These are phyloP conservation scores for Paulownia fortunei DNA, from an alignment of 257 asterid species.

Conservation along the genomic window DNA sequence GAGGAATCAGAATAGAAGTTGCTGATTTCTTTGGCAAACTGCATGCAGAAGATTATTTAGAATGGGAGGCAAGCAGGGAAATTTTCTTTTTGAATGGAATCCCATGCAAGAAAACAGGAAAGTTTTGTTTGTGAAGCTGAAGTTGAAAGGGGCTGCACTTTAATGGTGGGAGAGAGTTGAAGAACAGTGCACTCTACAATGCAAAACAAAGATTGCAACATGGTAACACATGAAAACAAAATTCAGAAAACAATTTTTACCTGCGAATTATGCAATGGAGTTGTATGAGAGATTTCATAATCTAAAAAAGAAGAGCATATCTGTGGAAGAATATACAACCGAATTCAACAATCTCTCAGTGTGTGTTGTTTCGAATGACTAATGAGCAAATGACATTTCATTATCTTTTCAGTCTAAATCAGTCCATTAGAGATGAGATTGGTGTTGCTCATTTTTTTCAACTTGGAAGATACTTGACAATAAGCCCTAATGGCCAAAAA, in stretches of 20 bases:
- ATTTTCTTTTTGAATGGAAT: not conserved
- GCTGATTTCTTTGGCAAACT: too few relatives aligned
- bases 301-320: not conserved
- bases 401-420: too few relatives aligned
- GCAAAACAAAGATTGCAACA: not conserved
- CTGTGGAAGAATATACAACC: not conserved
- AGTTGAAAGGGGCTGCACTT: not conserved
- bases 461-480: too few relatives aligned
- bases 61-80: not conserved
- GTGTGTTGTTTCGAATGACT: too few relatives aligned
- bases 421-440: too few relatives aligned
- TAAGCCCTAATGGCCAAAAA: too few relatives aligned
- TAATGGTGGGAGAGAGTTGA: not conserved
- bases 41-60: not conserved
- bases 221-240: not conserved
- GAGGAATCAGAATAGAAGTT: too few relatives aligned
- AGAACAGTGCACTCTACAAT: not conserved
- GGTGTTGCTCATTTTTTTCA: too few relatives aligned
- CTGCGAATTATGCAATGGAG: not conserved
- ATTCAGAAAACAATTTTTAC: not conserved
- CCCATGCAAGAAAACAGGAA: not conserved
- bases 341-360: not conserved
- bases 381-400: too few relatives aligned
- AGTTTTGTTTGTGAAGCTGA: conserved; percentile 1
- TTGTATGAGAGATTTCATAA: not conserved